phyloP scores from a whole-genome alignment of 331 rosid species.

The Rosa hybrid region DNA sequence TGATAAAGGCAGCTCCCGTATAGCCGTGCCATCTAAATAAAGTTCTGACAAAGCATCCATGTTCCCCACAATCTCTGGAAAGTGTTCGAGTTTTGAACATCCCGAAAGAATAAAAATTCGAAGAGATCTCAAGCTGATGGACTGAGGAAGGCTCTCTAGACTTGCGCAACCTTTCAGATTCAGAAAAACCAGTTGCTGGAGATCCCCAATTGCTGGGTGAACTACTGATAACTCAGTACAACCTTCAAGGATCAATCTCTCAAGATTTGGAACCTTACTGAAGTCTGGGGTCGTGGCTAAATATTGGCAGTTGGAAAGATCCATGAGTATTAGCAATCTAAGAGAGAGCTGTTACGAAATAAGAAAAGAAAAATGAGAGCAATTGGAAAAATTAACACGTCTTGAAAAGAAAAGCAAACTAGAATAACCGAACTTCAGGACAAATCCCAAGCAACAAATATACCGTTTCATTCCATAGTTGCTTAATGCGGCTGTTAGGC shows the following conservation, averaged over 20 bases:
- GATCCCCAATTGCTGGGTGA: neutral
- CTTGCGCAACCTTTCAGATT: slow-evolving; percentile 10
- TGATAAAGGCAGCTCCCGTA: neutral
- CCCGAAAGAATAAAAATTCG: slow-evolving; percentile 10
- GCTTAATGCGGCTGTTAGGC: slow-evolving; percentile 1
- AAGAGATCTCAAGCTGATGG: slow-evolving; percentile 10
- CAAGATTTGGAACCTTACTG: slow-evolving; percentile 19
- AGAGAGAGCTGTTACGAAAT: neutral
- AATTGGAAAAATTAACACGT: neutral
- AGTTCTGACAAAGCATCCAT: neutral
- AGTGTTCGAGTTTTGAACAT: slow-evolving; percentile 1
- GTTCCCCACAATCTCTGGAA: slow-evolving; percentile 13
- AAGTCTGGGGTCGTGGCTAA: slow-evolving; percentile 14
- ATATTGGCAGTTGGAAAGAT: neutral
- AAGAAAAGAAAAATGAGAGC: neutral
- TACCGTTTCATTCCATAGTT: neutral
- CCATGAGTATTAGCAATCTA: neutral
- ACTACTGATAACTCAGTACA: slow-evolving; percentile 1
- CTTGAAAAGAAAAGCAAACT: neutral
- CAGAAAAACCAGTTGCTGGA: neutral
- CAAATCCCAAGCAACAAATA: too few species aligned
- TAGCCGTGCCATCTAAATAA: neutral
- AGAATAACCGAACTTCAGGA: neutral
- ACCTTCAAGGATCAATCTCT: slow-evolving; percentile 12
- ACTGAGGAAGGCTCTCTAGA: slow-evolving; percentile 5